Evolutionary conservation across 2,329 filamentous ascomycete species (phyloP).

Genomic region (Trichoderma sp.): DNA sequence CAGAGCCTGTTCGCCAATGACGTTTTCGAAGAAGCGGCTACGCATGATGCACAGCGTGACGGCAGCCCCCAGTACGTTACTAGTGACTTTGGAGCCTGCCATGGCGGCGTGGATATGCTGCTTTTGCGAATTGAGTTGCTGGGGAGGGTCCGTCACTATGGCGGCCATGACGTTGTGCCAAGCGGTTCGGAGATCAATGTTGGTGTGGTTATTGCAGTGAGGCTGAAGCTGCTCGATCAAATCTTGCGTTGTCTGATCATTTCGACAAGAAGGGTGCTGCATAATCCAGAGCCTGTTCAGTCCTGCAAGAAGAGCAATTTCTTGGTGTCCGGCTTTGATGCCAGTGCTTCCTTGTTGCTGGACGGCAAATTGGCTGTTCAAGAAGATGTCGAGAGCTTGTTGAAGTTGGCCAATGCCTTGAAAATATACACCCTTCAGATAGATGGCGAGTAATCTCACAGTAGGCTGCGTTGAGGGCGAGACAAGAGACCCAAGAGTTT

Average conservation of each 20-base stretch:
- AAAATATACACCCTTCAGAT: conserved; percentile 74
- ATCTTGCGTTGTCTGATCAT: conserved; percentile 61
- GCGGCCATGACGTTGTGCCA: conserved; percentile 77
- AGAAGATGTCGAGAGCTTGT: conserved; percentile 69
- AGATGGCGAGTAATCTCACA: conserved; percentile 59
- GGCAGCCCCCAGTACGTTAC: conserved; percentile 79
- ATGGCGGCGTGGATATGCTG: conserved; percentile 75
- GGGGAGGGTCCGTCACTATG: conserved; percentile 62
- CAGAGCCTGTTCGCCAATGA: conserved; percentile 78
- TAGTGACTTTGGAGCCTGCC: conserved; percentile 66
- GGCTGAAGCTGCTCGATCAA: conserved; percentile 69
- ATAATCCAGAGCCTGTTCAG: conserved; percentile 76
- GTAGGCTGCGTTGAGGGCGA: conserved; percentile 48
- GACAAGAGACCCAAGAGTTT: conserved; percentile 54
- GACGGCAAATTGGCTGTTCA: conserved; percentile 59
- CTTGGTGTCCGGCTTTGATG: conserved; percentile 58
- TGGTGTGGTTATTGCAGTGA: conserved; percentile 70
- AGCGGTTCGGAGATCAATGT: conserved; percentile 75
- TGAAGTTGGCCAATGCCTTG: conserved; percentile 77
- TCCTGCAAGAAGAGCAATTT: conserved; percentile 67
- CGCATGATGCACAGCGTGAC: conserved; percentile 87
- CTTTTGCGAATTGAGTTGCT: conserved; percentile 76
- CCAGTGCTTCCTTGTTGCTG: conserved; percentile 43
- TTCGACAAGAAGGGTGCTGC: conserved; percentile 61
- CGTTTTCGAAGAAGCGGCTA: conserved; percentile 77